Evolutionary conservation across 345 rosid species (phyloP).

Genomic region (Trapa incisa): DNA sequence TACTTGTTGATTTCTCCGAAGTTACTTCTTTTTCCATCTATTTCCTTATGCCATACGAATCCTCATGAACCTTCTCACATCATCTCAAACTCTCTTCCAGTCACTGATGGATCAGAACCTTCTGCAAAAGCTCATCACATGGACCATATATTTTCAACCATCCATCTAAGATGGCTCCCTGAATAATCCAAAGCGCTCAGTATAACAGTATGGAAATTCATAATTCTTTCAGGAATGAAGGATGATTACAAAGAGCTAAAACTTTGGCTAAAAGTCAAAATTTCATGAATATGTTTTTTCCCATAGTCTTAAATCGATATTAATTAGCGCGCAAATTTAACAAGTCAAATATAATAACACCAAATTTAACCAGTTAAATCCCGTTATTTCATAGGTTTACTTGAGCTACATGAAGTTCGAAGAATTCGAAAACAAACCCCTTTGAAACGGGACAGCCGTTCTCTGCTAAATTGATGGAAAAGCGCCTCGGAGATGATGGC

Average conservation of each 20-base stretch:
- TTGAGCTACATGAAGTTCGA: not conserved
- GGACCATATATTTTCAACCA: not conserved
- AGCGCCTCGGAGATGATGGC: slow-evolving; percentile 39
- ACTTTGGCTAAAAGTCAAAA: no score
- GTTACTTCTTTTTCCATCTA: slow-evolving; percentile 19
- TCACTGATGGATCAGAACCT: slow-evolving; percentile 59
- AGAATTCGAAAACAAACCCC: slow-evolving; percentile 32
- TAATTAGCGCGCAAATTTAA: not conserved
- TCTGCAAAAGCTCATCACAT: slow-evolving; percentile 25
- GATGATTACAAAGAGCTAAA: not conserved
- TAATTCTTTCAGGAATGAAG: not conserved
- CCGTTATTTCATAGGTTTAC: not conserved
- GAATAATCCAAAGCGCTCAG: not conserved
- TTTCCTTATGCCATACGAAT: slow-evolving; percentile 32
- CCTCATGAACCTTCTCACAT: slow-evolving; percentile 61
- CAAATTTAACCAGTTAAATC: not conserved
- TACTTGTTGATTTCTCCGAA: slow-evolving; percentile 15
- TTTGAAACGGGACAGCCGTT: slow-evolving; percentile 30
- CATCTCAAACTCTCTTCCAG: slow-evolving; percentile 63
- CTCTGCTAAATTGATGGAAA: slow-evolving; percentile 23
- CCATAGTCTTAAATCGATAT: not conserved
- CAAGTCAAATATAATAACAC: not conserved
- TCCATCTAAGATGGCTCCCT: not conserved
- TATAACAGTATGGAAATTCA: not conserved
- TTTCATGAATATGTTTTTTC: not conserved